phyloP scores from a whole-genome alignment of 1,284 basidiomycete species.

The Tilletia setariae region DNA sequence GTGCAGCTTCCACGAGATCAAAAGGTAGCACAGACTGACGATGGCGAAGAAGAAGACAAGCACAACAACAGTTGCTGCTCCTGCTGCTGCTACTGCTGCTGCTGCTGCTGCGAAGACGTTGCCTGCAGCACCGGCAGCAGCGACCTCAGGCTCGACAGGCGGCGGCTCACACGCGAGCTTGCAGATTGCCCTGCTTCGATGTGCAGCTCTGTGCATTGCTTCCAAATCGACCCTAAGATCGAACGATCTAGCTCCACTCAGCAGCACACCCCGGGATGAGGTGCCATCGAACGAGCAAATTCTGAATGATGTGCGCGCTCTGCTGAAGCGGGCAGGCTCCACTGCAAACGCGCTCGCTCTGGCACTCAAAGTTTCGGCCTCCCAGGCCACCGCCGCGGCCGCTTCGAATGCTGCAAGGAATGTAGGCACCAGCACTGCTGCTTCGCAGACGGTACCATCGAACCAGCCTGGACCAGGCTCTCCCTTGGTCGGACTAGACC shows the following conservation, averaged over 20 bases:
- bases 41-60: too few species aligned
- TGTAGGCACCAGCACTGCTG: background rate
- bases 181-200: slow-evolving; percentile 1
- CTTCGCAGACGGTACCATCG: background rate
- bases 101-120: background rate
- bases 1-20: too few species aligned
- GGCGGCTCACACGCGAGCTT: background rate
- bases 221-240: background rate
- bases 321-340: background rate
- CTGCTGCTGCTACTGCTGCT: background rate
- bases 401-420: background rate
- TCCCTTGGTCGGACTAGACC: slow-evolving; percentile 2
- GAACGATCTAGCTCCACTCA: background rate
- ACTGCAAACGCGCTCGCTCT: slow-evolving; percentile 9
- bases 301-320: background rate
- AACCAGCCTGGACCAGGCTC: background rate
- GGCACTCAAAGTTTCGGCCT: slow-evolving; percentile 2
- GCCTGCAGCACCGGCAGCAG: background rate
- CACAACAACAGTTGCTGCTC: background rate
- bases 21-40: too few species aligned
- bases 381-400: background rate
- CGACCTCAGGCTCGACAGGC: background rate
- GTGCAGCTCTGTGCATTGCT: background rate
- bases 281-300: slow-evolving; percentile 6
- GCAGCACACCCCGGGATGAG: slow-evolving; percentile 1